phyloP scores from a whole-genome alignment of 2,329 filamentous ascomycete genomes.

The Clarireedia monteithiana region DNA sequence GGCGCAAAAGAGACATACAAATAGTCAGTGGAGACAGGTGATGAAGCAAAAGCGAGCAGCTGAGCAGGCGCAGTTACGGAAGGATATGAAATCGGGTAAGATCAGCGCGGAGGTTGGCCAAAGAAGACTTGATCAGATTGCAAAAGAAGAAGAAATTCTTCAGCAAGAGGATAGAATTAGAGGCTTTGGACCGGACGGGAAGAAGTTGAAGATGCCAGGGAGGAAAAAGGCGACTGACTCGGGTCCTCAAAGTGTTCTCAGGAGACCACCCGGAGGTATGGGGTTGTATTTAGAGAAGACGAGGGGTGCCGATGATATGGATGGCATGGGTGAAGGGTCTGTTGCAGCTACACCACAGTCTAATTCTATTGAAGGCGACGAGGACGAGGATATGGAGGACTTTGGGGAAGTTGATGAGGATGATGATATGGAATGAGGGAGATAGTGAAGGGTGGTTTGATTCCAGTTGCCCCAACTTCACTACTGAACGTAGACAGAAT shows the following conservation, averaged over 20 bases:
- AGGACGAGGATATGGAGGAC: background rate
- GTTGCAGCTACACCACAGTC: background rate
- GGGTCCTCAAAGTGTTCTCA: background rate
- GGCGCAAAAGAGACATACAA: constrained; percentile 31
- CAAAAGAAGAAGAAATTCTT: constrained; percentile 12
- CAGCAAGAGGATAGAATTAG: constrained; percentile 1
- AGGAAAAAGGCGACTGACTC: constrained; percentile 2
- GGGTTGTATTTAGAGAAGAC: constrained; percentile 1
- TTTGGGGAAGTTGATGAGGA: constrained; percentile 1
- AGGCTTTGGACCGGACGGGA: constrained; percentile 1
- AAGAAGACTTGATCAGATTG: constrained; percentile 18
- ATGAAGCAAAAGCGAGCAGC: constrained; percentile 12
- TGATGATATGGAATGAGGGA: constrained; percentile 9
- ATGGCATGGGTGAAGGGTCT: background rate
- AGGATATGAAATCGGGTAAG: constrained; percentile 10
- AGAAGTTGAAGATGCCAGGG: background rate
- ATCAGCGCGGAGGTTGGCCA: constrained; percentile 5
- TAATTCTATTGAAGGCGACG: constrained; percentile 1
- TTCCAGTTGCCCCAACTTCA: no score
- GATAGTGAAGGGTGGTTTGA: background rate
- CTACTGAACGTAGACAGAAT: no score
- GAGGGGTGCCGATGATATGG: background rate
- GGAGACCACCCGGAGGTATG: constrained; percentile 7
- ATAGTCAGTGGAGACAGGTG: constrained; percentile 16
- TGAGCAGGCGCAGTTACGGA: constrained; percentile 16